Evolutionary conservation across 208 protist species (phyloP).

Genomic region (Trypanosomatidae sp.): DNA sequence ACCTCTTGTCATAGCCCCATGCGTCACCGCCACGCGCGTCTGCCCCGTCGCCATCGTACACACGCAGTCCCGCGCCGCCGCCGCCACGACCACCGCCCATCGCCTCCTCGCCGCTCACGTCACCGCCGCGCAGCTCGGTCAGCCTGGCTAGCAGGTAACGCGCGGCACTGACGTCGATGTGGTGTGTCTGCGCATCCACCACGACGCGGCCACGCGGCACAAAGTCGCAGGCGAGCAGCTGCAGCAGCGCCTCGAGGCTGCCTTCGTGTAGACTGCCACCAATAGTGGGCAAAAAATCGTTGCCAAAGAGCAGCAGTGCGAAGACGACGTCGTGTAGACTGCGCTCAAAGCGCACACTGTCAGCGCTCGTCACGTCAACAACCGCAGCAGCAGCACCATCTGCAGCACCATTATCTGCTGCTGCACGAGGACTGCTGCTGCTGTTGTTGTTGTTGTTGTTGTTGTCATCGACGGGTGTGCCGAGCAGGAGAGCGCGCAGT

Average conservation of each 20-base stretch:
- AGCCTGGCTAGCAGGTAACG: conserved; percentile 71
- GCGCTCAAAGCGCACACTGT: conserved; percentile 32
- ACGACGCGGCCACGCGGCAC: conserved; percentile 53
- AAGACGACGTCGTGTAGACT: conserved; percentile 96
- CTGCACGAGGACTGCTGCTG: background rate
- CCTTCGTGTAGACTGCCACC: conserved; percentile 91
- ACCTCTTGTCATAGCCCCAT: conserved; percentile 9
- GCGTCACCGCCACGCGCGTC: conserved; percentile 1
- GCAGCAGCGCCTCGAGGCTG: conserved; percentile 86
- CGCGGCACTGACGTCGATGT: conserved; percentile 54
- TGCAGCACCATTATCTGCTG: conserved; percentile 2
- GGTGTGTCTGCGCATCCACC: conserved; percentile 57
- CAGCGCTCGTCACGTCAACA: background rate
- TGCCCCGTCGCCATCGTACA: conserved; percentile 20
- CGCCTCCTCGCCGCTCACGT: background rate
- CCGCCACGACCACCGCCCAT: conserved; percentile 4
- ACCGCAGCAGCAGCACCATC: background rate
- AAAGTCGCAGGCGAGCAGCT: conserved; percentile 65
- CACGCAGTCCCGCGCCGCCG: conserved; percentile 10
- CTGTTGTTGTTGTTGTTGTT: background rate
- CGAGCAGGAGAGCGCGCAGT: conserved; percentile 30
- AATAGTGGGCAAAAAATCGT: conserved; percentile 97
- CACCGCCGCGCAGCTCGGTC: conserved; percentile 36
- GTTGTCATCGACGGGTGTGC: background rate
- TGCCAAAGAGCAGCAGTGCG: conserved; percentile 96